Base-by-base conservation (phyloP, 1,139 yeast species). In the Blastobotrys proliferans region DNA sequence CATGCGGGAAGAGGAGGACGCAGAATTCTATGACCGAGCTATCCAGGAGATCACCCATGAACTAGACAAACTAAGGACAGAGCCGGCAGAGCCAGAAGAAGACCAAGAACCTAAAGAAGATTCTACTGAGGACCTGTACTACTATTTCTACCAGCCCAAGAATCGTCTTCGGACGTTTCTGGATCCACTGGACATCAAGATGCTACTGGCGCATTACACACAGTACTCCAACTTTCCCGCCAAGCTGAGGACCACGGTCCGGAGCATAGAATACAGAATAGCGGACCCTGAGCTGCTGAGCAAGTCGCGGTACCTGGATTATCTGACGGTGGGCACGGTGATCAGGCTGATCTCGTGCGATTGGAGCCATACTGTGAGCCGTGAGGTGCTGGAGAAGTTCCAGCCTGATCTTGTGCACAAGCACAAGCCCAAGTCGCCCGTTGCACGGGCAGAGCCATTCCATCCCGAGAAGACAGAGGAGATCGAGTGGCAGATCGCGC, bases 331-430 rank as follows among this genome's bases (percentile, higher is more conserved):
- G 1, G 49, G 49, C 3, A 39, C 49, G 4, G 27, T 35, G 21
- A 33, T 48, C 20, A 27, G 47, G 34, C 19, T 47, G 18, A 13
- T 48, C 4, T 46, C 46, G 14, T 44, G 49, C 33, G 51, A 48
- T 32, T 47, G 50, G 50, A 31, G 26, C 2, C 41, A 26, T 8
- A 14, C 37, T 5, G 33, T 41, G 13, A 32, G 38, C n/a, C 18
- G 20, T 4, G 35, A 27, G 1, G 41, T 40, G 9, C 22, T 44
- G 21, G 27, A 22, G 11, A 18, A 16, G 31, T 44, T 35, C 20
- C 13, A 24, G n/a, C 17, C 17, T 10, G 47, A 40, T 20, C 13
- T 44, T 2, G 10, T 10, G 4, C 10, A 13, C 6, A 35, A 41
- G 32, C 40, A 44, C 18, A 21, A 25, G 21, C 48, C 43, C 11